Percentiles rank a stretch among this genome's conserved stretches.
phyloP scores from a whole-genome alignment of 2,329 filamentous ascomycete species.

The Colletotrichum somersetense region DNA sequence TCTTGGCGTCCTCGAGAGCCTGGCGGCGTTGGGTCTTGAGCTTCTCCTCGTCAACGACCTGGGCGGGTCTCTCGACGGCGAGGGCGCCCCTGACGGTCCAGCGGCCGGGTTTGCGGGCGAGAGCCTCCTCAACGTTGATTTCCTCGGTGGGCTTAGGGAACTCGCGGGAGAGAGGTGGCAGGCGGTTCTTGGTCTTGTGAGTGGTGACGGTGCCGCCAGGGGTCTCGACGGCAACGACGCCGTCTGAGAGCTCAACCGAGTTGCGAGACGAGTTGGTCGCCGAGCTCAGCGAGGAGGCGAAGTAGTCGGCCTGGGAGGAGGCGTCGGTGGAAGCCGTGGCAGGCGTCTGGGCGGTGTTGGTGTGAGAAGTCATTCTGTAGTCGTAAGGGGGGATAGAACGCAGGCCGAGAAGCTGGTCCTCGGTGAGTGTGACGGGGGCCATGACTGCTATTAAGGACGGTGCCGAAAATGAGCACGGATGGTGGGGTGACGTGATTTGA shows the following conservation, averaged over 20 bases:
- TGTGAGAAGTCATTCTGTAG: conserved; percentile 33
- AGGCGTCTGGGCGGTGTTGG: conserved; percentile 18
- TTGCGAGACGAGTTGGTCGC: conserved; percentile 37
- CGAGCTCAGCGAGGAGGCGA: conserved; percentile 27
- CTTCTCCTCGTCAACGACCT: conserved; percentile 47
- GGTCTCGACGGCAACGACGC: conserved; percentile 11
- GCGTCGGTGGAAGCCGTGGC: conserved; percentile 34
- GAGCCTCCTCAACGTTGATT: conserved; percentile 57
- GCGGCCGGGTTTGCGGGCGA: conserved; percentile 58
- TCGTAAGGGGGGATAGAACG: conserved; percentile 43
- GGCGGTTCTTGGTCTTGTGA: conserved; percentile 47
- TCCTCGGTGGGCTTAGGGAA: conserved; percentile 58
- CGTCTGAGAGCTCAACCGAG: conserved; percentile 18
- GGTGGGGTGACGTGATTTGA: conserved; percentile 28
- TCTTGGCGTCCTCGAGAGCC: conserved; percentile 62
- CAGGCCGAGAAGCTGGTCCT: conserved; percentile 45
- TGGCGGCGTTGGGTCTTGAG: conserved; percentile 52
- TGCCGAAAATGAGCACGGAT: conserved; percentile 2
- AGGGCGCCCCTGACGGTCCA: conserved; percentile 56
- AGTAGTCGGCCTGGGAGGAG: conserved; percentile 34
- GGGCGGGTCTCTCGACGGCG: conserved; percentile 48
- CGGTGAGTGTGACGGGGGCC: conserved; percentile 30
- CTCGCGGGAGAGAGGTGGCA: conserved; percentile 52
- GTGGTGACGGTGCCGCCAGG: conserved; percentile 32
- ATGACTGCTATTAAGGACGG: conserved; percentile 29